Percentiles rank a stretch among this genome's conserved stretches.
Evolutionary conservation across 1,284 basidiomycete species (phyloP).

Genomic region (Nidula niveotomentosa): DNA sequence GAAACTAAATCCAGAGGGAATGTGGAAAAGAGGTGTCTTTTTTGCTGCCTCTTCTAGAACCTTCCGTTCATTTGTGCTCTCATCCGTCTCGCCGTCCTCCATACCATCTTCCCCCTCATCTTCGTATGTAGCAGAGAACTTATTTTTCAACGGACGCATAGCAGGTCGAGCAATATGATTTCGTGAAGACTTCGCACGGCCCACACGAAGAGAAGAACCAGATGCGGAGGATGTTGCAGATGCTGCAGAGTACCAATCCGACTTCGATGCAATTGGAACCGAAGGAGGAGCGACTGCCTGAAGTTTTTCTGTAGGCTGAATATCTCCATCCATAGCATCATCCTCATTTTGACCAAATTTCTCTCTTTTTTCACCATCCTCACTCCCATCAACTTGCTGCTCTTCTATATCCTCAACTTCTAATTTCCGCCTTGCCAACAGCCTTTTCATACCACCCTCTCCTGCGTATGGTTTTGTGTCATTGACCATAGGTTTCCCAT

Average conservation of each 20-base stretch:
- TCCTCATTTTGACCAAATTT: conserved; percentile 17
- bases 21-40: conserved; percentile 53
- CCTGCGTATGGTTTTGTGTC: conserved; percentile 72
- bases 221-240: conserved; percentile 17
- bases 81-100: conserved; percentile 34
- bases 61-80: conserved; percentile 25
- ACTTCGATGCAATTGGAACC: conserved; percentile 18
- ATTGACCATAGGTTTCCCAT: conserved; percentile 32
- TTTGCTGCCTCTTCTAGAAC: conserved; percentile 51
- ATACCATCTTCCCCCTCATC: conserved; percentile 38
- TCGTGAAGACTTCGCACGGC: conserved; percentile 51
- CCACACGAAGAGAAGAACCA: conserved; percentile 63
- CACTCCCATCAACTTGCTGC: conserved; percentile 9
- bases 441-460: conserved; percentile 71
- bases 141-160: conserved; percentile 34
- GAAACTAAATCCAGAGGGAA: conserved; percentile 68
- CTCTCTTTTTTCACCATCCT: conserved; percentile 13
- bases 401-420: conserved; percentile 31
- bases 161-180: conserved; percentile 52
- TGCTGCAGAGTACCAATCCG: conserved; percentile 29
- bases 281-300: conserved; percentile 3
- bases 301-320: conserved; percentile 5
- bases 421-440: conserved; percentile 52
- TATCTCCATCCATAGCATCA: conserved; percentile 17
- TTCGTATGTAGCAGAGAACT: conserved; percentile 68